phyloP scores from a whole-genome alignment of 768 basidiomycete genomes.

The Amylocystis lapponica region DNA sequence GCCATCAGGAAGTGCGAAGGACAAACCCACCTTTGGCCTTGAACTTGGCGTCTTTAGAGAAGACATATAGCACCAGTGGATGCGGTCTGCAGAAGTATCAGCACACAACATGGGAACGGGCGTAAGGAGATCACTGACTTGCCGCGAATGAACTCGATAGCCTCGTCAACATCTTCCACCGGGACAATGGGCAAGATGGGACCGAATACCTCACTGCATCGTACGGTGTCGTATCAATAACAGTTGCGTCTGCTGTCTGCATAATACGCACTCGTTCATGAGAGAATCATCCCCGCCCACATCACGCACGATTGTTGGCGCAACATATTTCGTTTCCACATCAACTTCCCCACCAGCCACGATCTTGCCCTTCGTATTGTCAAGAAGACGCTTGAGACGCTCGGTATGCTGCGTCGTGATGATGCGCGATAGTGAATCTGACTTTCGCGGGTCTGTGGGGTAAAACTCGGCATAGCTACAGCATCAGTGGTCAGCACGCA shows the following conservation, averaged over 20 bases:
- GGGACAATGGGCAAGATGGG: slow-evolving; percentile 74
- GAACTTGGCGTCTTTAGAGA: slow-evolving; percentile 51
- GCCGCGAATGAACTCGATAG: slow-evolving; percentile 60
- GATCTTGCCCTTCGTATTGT: slow-evolving; percentile 59
- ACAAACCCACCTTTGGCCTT: slow-evolving; percentile 50
- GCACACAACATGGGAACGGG: neutral
- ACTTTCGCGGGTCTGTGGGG: slow-evolving; percentile 34
- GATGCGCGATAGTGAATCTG: slow-evolving; percentile 46
- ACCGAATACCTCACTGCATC: slow-evolving; percentile 72
- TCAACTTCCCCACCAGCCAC: slow-evolving; percentile 61
- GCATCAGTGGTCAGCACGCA: slow-evolving; percentile 15
- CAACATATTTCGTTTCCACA: slow-evolving; percentile 53
- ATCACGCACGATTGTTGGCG: slow-evolving; percentile 66
- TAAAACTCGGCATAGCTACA: slow-evolving; percentile 53
- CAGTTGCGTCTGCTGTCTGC: too few relatives aligned
- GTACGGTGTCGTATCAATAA: neutral
- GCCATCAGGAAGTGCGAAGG: too few relatives aligned
- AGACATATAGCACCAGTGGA: slow-evolving; percentile 75
- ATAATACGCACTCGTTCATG: slow-evolving; percentile 61
- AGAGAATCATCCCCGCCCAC: slow-evolving; percentile 60
- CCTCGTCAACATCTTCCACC: slow-evolving; percentile 65
- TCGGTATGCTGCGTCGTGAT: slow-evolving; percentile 46
- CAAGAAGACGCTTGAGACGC: slow-evolving; percentile 59
- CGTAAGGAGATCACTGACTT: slow-evolving; percentile 32
- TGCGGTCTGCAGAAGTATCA: slow-evolving; percentile 44